phyloP scores from a whole-genome alignment of 2,329 filamentous ascomycete species.

The Sporothrix humicola region DNA sequence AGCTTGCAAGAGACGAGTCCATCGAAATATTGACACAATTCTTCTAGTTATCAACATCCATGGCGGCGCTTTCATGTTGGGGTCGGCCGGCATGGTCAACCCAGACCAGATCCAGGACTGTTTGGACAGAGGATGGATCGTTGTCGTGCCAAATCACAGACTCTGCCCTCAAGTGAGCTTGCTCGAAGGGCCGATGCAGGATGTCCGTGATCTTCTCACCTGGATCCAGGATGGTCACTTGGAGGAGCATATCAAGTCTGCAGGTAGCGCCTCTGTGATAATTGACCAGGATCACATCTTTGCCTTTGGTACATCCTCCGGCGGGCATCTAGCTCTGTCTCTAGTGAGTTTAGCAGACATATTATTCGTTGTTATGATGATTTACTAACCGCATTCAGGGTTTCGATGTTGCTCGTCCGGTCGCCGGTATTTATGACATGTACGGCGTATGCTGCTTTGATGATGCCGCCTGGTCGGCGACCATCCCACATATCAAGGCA shows the following conservation, averaged over 20 bases:
- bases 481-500: not conserved
- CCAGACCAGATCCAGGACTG: not conserved
- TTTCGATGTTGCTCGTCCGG: not conserved
- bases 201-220: not conserved
- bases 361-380: no score
- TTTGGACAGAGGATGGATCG: not conserved
- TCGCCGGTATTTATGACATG: conserved; percentile 11
- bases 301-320: conserved; percentile 10
- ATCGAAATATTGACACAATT: not conserved
- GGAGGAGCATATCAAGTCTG: not conserved
- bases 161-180: conserved; percentile 5
- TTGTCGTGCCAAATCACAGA: not conserved
- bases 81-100: conserved; percentile 3
- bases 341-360: not conserved
- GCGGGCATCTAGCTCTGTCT: not conserved
- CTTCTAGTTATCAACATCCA: conserved; percentile 1
- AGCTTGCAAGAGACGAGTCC: no score
- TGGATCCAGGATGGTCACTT: conserved; percentile 5
- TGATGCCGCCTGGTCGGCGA: not conserved
- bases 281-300: conserved; percentile 3
- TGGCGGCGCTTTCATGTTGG: conserved; percentile 5
- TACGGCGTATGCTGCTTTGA: conserved; percentile 3
- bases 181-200: conserved; percentile 1
- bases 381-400: not conserved
- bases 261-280: not conserved